Conservation (phyloP, 257 asterid genomes). For the Osmanthus fragrans region DNA sequence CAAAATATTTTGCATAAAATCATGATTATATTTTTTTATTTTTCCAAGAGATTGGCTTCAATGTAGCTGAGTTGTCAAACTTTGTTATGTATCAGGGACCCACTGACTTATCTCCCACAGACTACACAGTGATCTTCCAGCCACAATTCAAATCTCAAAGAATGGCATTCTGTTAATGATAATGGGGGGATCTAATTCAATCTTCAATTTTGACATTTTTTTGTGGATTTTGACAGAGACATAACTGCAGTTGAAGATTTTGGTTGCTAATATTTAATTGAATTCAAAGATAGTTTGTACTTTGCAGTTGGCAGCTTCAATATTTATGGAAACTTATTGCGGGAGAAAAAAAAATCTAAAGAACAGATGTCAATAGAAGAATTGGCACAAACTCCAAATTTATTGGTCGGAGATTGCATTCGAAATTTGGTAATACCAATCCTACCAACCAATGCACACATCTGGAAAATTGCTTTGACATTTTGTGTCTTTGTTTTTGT, state of each 20-base stretch:
- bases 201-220: not conserved
- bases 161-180: not conserved
- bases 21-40: not conserved
- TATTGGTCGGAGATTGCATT: not conserved
- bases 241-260: conserved; percentile 9
- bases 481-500: too few species aligned
- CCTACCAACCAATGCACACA: too few species aligned
- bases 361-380: not conserved
- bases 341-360: not conserved
- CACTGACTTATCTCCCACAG: not conserved
- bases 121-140: not conserved
- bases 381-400: not conserved
- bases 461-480: too few species aligned
- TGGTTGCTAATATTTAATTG: not conserved
- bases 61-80: not conserved
- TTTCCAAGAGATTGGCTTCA: not conserved
- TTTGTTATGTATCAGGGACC: not conserved
- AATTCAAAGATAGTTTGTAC: not conserved
- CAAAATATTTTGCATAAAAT: not conserved
- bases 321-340: not conserved
- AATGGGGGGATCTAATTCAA: too few species aligned
- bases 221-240: not conserved
- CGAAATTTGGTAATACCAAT: too few species aligned
- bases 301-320: not conserved
- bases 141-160: not conserved